These are phyloP conservation scores for Sanghuangporus baumii DNA, from an alignment of 1,284 basidiomycete species.

Conservation along the genomic window DNA sequence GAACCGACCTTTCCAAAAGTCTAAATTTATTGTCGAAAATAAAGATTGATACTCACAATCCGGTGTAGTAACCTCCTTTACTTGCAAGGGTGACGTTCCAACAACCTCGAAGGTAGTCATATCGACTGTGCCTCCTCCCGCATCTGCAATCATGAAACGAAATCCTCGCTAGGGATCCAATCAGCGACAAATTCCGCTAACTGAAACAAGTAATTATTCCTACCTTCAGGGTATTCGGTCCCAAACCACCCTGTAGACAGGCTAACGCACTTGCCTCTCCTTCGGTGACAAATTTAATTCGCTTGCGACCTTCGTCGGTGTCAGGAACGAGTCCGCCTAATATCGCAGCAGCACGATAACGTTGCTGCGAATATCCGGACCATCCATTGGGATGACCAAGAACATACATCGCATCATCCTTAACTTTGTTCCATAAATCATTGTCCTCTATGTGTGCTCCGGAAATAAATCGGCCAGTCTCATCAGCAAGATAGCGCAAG, in stretches of 20 bases:
- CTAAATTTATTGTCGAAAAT: neutral
- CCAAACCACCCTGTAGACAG: constrained; percentile 67
- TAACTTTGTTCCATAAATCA: constrained; percentile 57
- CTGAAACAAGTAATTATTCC: constrained; percentile 20
- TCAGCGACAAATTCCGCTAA: neutral
- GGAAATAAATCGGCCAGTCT: constrained; percentile 63
- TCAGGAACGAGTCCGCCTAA: constrained; percentile 65
- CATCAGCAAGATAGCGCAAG: constrained; percentile 63
- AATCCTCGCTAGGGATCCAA: constrained; percentile 40
- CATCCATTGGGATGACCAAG: constrained; percentile 75
- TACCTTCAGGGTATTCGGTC: constrained; percentile 66
- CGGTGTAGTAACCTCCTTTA: constrained; percentile 75
- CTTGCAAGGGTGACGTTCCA: constrained; percentile 57
- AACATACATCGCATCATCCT: constrained; percentile 61
- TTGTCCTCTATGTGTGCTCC: constrained; percentile 67
- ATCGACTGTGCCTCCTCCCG: constrained; percentile 73
- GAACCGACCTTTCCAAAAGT: constrained; percentile 49
- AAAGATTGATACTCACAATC: constrained; percentile 47
- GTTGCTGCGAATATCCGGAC: constrained; percentile 75
- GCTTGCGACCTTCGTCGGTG: constrained; percentile 58
- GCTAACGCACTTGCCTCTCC: constrained; percentile 76
- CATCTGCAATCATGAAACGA: constrained; percentile 71
- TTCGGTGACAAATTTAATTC: constrained; percentile 72
- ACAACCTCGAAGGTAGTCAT: constrained; percentile 71
- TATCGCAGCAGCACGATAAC: constrained; percentile 64